Evolutionary conservation across 176 grass and related monocot genomes (phyloP).

Genomic region (Thalia dealbata): DNA sequence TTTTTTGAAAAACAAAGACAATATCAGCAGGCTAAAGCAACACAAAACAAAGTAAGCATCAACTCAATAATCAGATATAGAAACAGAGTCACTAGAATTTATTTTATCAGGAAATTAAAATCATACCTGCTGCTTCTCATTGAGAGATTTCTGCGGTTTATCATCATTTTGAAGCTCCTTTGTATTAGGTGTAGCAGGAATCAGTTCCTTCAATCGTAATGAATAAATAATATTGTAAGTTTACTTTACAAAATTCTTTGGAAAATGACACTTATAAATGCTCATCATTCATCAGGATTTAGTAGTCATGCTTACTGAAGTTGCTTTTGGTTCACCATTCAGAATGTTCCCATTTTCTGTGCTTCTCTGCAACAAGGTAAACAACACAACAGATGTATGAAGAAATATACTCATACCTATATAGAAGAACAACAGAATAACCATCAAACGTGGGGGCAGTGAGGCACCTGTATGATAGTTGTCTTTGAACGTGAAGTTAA

Average conservation of each 20-base stretch:
- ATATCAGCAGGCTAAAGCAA: conserved; percentile 20
- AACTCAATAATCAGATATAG: not conserved
- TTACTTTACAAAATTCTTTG: conserved; percentile 16
- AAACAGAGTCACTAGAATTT: not conserved
- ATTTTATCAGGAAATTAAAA: conserved; percentile 16
- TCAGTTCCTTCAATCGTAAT: conserved; percentile 14
- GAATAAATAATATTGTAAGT: not conserved
- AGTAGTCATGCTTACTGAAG: not conserved
- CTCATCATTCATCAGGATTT: conserved; percentile 31
- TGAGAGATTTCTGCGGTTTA: conserved; percentile 52
- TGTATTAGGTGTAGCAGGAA: conserved; percentile 3
- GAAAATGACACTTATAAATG: not conserved
- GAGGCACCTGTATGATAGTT: conserved; percentile 42
- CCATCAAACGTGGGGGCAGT: not conserved
- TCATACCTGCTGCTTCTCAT: conserved; percentile 67
- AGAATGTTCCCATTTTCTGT: conserved; percentile 18
- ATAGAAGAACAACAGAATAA: not conserved
- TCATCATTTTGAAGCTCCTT: conserved; percentile 57
- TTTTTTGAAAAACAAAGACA: conserved; percentile 2
- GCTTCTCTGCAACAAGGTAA: conserved; percentile 27
- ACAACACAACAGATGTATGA: conserved; percentile 9
- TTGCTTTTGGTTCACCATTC: conserved; percentile 20
- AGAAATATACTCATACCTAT: conserved; percentile 2
- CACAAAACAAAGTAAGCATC: conserved; percentile 18
- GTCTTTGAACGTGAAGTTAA: conserved; percentile 39